Base-by-base conservation (phyloP, 2,329 filamentous ascomycete genomes). In the Xylariales sp. region DNA sequence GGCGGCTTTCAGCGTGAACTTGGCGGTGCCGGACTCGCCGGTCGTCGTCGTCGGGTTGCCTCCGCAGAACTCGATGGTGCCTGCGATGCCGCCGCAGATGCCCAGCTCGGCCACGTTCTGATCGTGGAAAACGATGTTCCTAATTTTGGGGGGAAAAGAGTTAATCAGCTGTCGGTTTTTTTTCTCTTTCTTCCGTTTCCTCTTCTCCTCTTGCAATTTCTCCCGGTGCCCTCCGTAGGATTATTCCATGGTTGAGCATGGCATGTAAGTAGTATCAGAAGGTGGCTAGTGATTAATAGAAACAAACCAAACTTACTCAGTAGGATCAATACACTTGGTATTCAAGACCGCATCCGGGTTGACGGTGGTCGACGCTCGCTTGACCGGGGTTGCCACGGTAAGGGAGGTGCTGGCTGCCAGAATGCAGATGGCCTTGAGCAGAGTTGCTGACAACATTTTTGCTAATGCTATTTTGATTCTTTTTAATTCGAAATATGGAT, bases 51-150 rank as follows among this genome's bases (percentile, higher is more conserved):
- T 40, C 2, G 67, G 69, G 10, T 54, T 44, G 15, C 69, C 70
- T 7, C 59, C 59, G 50, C 74, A 76, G 48, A 67, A 62, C 34
- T 61, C 54, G 36, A 68, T 66, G 11, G 57, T 47, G 13, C 67
- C 68, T 0, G 69, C 62, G 42, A 74, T 74, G 40, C 81, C 66
- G 35, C 68, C 65, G 56, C 72, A 76, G 56, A 73, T 72, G 37
- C 52, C 55, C 11, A 74, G 62, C 46, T 72, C 56, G 6, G 69
- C 69, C 11, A 68, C 67, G 42, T 66, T 65, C 28, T 65, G 62
- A 52, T 76, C 72, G 51, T 76, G 70, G 48, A 65, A 65, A 44
- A 66, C 60, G 43, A 71, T 67, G 42, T 63, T 57, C 6, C 62
- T 68, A 25, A n/a, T n/a, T n/a, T n/a, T n/a, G n/a, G n/a, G n/a